Percentiles rank a stretch among this genome's conserved stretches.
Evolutionary conservation across 2,329 filamentous ascomycete genomes (phyloP).

Genomic region (Thermomyces lanuginosus): DNA sequence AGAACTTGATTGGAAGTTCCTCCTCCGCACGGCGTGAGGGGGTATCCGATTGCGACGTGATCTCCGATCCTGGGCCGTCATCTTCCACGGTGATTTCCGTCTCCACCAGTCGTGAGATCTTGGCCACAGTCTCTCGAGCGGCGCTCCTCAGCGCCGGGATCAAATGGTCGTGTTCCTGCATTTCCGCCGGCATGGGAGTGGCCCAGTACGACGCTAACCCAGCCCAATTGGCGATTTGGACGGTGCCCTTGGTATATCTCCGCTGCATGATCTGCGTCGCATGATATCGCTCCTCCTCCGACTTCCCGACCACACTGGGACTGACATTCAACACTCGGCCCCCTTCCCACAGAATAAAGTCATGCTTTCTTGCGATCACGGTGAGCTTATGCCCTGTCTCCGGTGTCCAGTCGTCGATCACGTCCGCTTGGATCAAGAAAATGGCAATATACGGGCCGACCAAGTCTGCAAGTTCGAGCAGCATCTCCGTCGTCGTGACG

Average conservation of each 20-base stretch:
- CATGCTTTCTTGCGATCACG: conserved; percentile 19
- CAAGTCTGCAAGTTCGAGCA: conserved; percentile 40
- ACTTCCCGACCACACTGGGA: conserved; percentile 15
- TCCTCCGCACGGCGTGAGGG: conserved; percentile 11
- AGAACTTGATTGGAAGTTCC: conserved; percentile 11
- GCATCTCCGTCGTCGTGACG: conserved; percentile 38
- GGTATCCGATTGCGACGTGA: conserved; percentile 9
- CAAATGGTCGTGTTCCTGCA: conserved; percentile 25
- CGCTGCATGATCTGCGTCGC: conserved; percentile 21
- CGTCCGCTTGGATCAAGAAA: conserved; percentile 46
- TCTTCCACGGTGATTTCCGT: conserved; percentile 24
- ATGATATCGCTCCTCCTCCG: conserved; percentile 16
- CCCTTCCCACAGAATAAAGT: conserved; percentile 27
- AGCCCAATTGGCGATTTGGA: conserved; percentile 24
- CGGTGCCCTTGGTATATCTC: conserved; percentile 23
- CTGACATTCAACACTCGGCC: conserved; percentile 15
- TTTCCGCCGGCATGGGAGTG: conserved; percentile 17
- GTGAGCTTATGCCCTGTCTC: conserved; percentile 32
- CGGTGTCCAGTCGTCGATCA: conserved; percentile 44
- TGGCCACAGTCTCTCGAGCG: conserved; percentile 26
- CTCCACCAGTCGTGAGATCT: conserved; percentile 21
- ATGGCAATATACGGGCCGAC: conserved; percentile 45
- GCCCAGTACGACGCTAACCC: conserved; percentile 25
- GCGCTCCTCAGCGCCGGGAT: conserved; percentile 27
- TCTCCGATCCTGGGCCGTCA: conserved; percentile 7